Evolutionary conservation across 129 eudicot species (phyloP).

Genomic region (Saposhnikovia divaricata): DNA sequence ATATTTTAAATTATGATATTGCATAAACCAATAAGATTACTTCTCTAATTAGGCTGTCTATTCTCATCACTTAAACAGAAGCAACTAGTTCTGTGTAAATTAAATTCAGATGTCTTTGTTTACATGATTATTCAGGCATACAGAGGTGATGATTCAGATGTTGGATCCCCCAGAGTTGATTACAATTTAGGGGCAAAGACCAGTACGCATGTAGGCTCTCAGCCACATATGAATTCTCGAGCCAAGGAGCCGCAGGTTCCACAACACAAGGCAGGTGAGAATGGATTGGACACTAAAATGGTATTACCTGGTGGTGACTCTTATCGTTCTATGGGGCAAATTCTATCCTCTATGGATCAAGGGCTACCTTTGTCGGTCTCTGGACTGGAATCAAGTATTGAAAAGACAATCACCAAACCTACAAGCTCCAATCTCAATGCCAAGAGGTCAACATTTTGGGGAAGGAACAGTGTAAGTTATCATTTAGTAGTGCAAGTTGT

Average conservation of each 20-base stretch:
- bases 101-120: conserved; percentile 10
- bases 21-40: background rate
- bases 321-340: conserved; percentile 71
- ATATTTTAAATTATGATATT: background rate
- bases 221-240: conserved; percentile 27
- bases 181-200: conserved; percentile 27
- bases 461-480: conserved; percentile 48
- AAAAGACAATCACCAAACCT: conserved; percentile 41
- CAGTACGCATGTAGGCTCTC: conserved; percentile 33
- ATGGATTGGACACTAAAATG: conserved; percentile 31
- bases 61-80: background rate
- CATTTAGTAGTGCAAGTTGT: conserved; percentile 17
- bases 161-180: conserved; percentile 44
- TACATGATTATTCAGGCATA: conserved; percentile 34
- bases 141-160: conserved; percentile 70
- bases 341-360: conserved; percentile 76
- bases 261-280: conserved; percentile 30
- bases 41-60: background rate
- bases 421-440: conserved; percentile 36
- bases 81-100: background rate
- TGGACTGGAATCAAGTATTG: conserved; percentile 44
- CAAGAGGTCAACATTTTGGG: conserved; percentile 82
- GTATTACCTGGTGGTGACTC: conserved; percentile 41
- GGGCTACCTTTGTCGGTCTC: conserved; percentile 42
- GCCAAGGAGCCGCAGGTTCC: conserved; percentile 29